Conservation (phyloP, 192 early-diverging fungal species). For the Rhizophagus clarus region DNA sequence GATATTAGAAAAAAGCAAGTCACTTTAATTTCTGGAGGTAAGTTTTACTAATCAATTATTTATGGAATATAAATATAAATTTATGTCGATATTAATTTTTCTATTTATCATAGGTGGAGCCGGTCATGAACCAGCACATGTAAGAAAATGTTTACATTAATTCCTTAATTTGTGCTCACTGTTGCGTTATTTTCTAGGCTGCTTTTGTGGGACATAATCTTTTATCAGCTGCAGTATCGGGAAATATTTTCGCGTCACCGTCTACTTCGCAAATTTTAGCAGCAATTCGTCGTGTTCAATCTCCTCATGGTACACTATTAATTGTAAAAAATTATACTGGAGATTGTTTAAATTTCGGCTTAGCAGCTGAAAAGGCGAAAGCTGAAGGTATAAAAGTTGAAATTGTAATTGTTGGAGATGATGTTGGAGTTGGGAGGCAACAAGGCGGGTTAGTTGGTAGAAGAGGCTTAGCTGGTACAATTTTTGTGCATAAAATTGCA, state of each 20-base stretch:
- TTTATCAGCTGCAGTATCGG: conserved; percentile 78
- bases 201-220: conserved; percentile 76
- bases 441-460: conserved; percentile 70
- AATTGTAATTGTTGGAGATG: conserved; percentile 82
- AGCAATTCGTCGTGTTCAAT: conserved; percentile 64
- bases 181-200: conserved; percentile 16
- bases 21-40: conserved; percentile 77
- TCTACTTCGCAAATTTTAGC: conserved; percentile 76
- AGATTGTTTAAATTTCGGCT: conserved; percentile 77
- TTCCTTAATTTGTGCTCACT: too few species aligned
- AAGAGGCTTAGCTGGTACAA: conserved; percentile 78
- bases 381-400: conserved; percentile 67
- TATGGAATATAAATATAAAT: background rate
- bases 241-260: conserved; percentile 87
- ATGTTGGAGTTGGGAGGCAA: conserved; percentile 74
- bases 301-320: conserved; percentile 69
- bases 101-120: conserved; percentile 45
- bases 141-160: too few species aligned
- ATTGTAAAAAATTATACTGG: conserved; percentile 92
- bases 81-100: background rate
- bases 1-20: conserved; percentile 61
- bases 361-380: conserved; percentile 79
- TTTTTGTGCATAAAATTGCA: conserved; percentile 81
- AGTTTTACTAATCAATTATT: background rate
- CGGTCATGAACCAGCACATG: conserved; percentile 86